A percentile compares a stretch with the other conserved stretches of the same genome.
Evolutionary conservation across 805 yeast genomes (phyloP).

Genomic region (Jamesozyma jinghongensis): DNA sequence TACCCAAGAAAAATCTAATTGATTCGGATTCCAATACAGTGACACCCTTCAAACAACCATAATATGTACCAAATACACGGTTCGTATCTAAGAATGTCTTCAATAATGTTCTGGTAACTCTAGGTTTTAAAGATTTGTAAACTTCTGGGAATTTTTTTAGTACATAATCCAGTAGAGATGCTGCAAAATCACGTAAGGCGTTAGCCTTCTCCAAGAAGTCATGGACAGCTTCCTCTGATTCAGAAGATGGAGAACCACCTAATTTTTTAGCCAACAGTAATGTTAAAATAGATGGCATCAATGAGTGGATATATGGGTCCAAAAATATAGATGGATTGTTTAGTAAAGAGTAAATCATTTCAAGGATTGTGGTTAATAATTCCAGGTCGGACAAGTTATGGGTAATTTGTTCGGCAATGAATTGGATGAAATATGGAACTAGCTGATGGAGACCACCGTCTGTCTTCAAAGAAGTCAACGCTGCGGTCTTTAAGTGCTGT

Average conservation of each 20-base stretch:
- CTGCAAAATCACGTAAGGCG: constrained; percentile 81
- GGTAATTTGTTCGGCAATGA: constrained; percentile 90
- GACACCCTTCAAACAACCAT: constrained; percentile 83
- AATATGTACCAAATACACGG: constrained; percentile 80
- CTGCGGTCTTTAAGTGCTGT: constrained; percentile 56
- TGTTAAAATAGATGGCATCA: constrained; percentile 94
- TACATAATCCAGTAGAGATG: constrained; percentile 72
- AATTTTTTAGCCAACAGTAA: constrained; percentile 78
- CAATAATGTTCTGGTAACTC: constrained; percentile 85
- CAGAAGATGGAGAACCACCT: constrained; percentile 41
- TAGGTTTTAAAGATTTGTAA: constrained; percentile 81
- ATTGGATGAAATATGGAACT: constrained; percentile 93
- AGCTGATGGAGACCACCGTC: constrained; percentile 97
- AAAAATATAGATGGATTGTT: constrained; percentile 77
- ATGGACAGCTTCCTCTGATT: constrained; percentile 14
- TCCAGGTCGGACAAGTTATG: constrained; percentile 68
- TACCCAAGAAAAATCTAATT: constrained; percentile 75
- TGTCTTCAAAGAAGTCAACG: constrained; percentile 70
- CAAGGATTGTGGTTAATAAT: constrained; percentile 73
- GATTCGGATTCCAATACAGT: constrained; percentile 82
- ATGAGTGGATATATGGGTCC: constrained; percentile 92
- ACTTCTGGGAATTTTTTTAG: constrained; percentile 71
- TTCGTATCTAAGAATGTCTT: constrained; percentile 83
- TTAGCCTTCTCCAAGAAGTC: constrained; percentile 35
- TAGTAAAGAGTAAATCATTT: constrained; percentile 75